Evolutionary conservation across 192 early-diverging fungal genomes (phyloP).

Genomic region (Entomortierella beljakovae): DNA sequence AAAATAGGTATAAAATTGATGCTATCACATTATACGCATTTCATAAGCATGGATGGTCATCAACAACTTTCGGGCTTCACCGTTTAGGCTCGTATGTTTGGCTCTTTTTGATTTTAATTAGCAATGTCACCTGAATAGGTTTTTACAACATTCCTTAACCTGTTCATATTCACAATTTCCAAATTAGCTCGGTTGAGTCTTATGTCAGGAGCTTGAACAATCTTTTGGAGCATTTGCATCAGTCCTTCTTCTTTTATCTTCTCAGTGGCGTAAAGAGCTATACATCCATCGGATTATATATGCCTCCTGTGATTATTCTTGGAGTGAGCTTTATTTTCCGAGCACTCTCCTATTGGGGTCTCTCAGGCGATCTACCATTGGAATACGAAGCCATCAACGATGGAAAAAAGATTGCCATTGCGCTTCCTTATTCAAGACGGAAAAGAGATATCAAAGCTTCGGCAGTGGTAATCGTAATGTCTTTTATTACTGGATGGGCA

Average conservation of each 20-base stretch:
- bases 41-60: conserved; percentile 39
- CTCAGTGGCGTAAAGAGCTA: conserved; percentile 80
- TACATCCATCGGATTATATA: conserved; percentile 91
- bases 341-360: conserved; percentile 67
- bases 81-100: conserved; percentile 64
- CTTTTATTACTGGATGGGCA: conserved; percentile 43
- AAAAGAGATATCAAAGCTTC: conserved; percentile 31
- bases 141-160: too few relatives aligned
- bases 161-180: not conserved
- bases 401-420: conserved; percentile 26
- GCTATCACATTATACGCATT: conserved; percentile 75
- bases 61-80: conserved; percentile 56
- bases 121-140: too few relatives aligned
- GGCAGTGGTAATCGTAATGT: conserved; percentile 14
- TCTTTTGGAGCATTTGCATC: conserved; percentile 93
- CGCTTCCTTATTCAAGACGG: conserved; percentile 56
- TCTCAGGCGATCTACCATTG: conserved; percentile 46
- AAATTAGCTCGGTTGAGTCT: conserved; percentile 78
- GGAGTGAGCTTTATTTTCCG: conserved; percentile 78
- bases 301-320: conserved; percentile 85
- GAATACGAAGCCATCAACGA: conserved; percentile 53
- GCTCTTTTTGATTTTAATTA: not conserved
- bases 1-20: conserved; percentile 84
- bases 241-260: conserved; percentile 98
- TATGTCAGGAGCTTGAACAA: conserved; percentile 89